Evolutionary conservation across 805 yeast species (phyloP).

Genomic region (Yamadazyma nakazawae): DNA sequence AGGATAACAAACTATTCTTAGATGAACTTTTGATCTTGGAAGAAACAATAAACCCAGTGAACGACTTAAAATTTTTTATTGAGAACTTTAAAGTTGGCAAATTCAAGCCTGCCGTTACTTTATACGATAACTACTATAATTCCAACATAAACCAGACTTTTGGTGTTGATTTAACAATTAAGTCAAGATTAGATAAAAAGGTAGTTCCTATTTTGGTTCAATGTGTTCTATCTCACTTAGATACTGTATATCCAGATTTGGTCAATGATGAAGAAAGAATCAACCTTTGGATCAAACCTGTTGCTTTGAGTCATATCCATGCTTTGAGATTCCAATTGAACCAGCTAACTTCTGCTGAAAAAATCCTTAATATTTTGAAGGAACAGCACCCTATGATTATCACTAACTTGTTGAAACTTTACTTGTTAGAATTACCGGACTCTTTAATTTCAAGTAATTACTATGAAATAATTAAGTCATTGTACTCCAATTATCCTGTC

Average conservation of each 20-base stretch:
- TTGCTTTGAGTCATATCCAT: conserved; percentile 59
- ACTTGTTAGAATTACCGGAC: conserved; percentile 76
- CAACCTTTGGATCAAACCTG: conserved; percentile 65
- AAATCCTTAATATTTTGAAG: conserved; percentile 32
- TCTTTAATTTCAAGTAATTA: conserved; percentile 63
- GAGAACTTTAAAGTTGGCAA: conserved; percentile 71
- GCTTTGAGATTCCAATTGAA: conserved; percentile 55
- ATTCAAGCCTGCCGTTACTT: conserved; percentile 66
- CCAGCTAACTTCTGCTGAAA: conserved; percentile 24
- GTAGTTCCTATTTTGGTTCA: conserved; percentile 70
- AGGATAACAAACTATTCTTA: conserved; percentile 53
- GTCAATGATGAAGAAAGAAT: conserved; percentile 66
- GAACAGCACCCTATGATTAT: conserved; percentile 53
- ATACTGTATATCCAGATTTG: conserved; percentile 65
- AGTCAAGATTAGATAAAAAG: conserved; percentile 67
- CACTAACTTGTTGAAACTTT: conserved; percentile 67
- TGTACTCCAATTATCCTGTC: conserved; percentile 48
- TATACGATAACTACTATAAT: conserved; percentile 79
- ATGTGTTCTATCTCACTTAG: conserved; percentile 62
- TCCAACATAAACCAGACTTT: conserved; percentile 66
- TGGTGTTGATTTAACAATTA: conserved; percentile 72
- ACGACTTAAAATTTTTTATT: conserved; percentile 63
- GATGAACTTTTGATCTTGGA: conserved; percentile 64
- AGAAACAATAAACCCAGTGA: conserved; percentile 66
- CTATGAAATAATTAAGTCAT: conserved; percentile 64